Conservation (phyloP, 2,329 filamentous ascomycete genomes). For the Alternaria novae-zelandiae region DNA sequence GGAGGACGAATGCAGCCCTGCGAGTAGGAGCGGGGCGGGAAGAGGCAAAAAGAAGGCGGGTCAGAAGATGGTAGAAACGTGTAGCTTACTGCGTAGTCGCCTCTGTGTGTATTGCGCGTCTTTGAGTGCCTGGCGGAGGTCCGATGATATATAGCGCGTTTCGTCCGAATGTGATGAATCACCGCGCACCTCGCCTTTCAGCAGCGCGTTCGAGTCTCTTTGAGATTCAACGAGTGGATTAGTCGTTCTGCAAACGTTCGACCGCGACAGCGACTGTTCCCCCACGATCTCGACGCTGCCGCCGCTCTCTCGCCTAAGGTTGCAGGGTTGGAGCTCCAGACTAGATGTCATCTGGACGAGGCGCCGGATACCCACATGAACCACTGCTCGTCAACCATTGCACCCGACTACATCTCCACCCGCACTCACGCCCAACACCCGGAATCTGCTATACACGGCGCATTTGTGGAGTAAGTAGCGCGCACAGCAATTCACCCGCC, state of each 20-base stretch:
- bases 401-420: conserved; percentile 8
- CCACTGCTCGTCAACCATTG: conserved; percentile 13
- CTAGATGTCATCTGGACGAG: conserved; percentile 26
- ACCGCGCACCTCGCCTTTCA: conserved; percentile 11
- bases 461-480: conserved; percentile 19
- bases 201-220: background rate
- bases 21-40: background rate
- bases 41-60: background rate
- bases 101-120: conserved; percentile 38
- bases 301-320: conserved; percentile 18
- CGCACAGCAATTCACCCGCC: background rate
- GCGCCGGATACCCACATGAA: conserved; percentile 42
- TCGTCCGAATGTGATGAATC: conserved; percentile 12
- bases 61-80: conserved; percentile 4
- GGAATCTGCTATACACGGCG: background rate
- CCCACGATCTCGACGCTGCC: conserved; percentile 1
- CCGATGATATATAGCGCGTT: conserved; percentile 25
- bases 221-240: background rate
- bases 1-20: background rate
- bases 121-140: conserved; percentile 36
- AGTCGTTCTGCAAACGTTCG: background rate
- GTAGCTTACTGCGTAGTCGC: conserved; percentile 27
- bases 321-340: conserved; percentile 30
- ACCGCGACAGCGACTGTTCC: background rate
- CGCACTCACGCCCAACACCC: conserved; percentile 4